Evolutionary conservation across 371 early-diverging fungal species (phyloP).

Genomic region (Parasitella parasitica): DNA sequence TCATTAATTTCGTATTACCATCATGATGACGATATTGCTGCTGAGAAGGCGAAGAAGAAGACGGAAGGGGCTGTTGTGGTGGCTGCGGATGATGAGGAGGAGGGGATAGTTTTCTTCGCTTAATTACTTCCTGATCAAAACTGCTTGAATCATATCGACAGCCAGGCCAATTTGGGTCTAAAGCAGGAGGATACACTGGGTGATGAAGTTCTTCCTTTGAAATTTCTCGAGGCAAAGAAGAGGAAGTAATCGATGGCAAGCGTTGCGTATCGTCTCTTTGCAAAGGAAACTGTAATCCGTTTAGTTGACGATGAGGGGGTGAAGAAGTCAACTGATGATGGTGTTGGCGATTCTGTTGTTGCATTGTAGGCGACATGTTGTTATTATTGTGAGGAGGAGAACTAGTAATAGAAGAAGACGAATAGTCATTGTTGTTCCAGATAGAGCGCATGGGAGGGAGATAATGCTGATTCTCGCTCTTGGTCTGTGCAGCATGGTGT

Average conservation of each 20-base stretch:
- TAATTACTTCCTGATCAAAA: constrained; percentile 11
- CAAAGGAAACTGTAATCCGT: background rate
- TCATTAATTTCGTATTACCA: background rate
- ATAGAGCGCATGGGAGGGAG: constrained; percentile 24
- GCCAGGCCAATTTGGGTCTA: constrained; percentile 25
- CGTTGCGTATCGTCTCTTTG: constrained; percentile 6
- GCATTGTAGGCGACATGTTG: background rate
- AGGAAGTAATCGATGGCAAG: constrained; percentile 3
- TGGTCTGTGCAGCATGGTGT: background rate
- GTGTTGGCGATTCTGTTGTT: background rate
- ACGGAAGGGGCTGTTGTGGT: background rate
- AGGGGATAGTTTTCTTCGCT: constrained; percentile 6
- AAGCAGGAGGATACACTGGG: constrained; percentile 6
- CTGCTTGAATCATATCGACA: constrained; percentile 18
- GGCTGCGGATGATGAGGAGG: background rate
- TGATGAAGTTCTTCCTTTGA: background rate
- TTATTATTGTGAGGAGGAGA: background rate
- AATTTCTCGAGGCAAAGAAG: constrained; percentile 1
- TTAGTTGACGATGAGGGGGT: background rate
- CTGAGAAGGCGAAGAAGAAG: background rate
- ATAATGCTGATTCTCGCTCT: background rate
- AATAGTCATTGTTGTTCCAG: constrained; percentile 3
- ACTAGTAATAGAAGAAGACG: background rate
- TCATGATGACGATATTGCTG: background rate
- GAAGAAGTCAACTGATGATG: background rate